phyloP scores from a whole-genome alignment of 768 basidiomycete species.

The Amanita phalloides region DNA sequence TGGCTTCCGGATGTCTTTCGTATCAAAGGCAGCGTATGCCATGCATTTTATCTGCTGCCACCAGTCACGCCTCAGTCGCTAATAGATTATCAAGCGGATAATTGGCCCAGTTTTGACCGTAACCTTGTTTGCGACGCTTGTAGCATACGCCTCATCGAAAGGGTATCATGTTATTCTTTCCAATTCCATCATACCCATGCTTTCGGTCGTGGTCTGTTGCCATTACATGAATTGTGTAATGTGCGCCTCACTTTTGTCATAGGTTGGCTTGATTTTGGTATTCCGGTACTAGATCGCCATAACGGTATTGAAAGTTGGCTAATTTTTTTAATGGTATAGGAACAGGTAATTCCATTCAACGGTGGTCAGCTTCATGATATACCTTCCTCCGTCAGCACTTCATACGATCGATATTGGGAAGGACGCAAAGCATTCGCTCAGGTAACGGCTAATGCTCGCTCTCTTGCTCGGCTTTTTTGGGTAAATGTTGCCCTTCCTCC shows the following conservation, averaged over 20 bases:
- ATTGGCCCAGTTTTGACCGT: conserved; percentile 79
- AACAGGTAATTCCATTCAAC: conserved; percentile 38
- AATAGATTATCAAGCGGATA: conserved; percentile 60
- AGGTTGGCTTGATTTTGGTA: conserved; percentile 86
- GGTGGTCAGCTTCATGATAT: background rate
- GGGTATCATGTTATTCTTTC: conserved; percentile 57
- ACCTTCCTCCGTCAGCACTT: conserved; percentile 38
- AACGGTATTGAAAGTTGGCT: background rate
- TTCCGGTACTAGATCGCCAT: conserved; percentile 43
- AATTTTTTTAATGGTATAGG: conserved; percentile 22
- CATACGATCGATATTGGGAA: conserved; percentile 83
- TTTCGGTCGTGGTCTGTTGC: conserved; percentile 78
- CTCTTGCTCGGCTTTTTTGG: conserved; percentile 73
- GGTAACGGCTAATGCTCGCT: conserved; percentile 64
- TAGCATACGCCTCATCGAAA: conserved; percentile 46
- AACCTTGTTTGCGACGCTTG: conserved; percentile 56
- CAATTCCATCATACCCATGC: conserved; percentile 78
- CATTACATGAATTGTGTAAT: conserved; percentile 1
- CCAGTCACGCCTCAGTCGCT: conserved; percentile 4
- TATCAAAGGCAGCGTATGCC: conserved; percentile 68
- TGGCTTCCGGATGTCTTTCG: conserved; percentile 87
- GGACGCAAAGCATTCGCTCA: conserved; percentile 77
- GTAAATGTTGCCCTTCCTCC: conserved; percentile 63
- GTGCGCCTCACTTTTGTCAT: background rate
- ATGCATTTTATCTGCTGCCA: background rate